Base-by-base conservation (phyloP, 2,329 filamentous ascomycete genomes). In the Cladosporium sp. region DNA sequence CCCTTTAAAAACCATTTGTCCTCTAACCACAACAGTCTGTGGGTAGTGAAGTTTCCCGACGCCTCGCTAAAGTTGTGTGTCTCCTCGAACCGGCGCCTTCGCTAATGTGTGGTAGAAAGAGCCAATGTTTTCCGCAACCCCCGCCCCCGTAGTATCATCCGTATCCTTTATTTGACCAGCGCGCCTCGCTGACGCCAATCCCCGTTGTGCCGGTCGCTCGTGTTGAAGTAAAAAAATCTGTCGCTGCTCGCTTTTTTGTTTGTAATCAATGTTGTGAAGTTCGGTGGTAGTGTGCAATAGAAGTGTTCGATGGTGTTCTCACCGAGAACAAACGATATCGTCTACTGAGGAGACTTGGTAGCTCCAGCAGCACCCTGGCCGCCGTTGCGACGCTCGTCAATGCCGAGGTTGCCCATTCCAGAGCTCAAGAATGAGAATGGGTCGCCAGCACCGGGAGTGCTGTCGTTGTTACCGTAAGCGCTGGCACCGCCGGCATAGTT, bases 381-480 rank as follows among this genome's bases (percentile, higher is more conserved):
- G 65, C 81, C 81, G 71, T 81, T 80, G 61, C 80, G 78, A 50
- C 74, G 72, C 50, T 82, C 89, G 75, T 88, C 87, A 71, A 95
- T 90, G 44, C 88, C 88, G 62, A 95, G 84, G 59, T 87, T 86
- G 65, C 88, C 86, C 66, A 95, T 91, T 52, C 89, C 89, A 33
- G 86, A 85, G 33, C 89, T 91, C 61, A 95, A 84, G 81, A 94
- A 94, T 18, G 90, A 89, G 78, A 94, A 93, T 12, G 91, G 90
- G 72, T 93, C 91, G 71, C 83, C 89, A 74, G 91, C 89, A 64
- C 81, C 82, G 72, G 88, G 83, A 37, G 70, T 69, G 58, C 69
- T 69, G 56, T 68, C 69, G 37, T 72, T 70, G 59, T 87, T 87
- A 40, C 69, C 71, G 66, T 72, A 71, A 62, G 68, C 67, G 49